Evolutionary conservation across 768 basidiomycete species (phyloP).

Genomic region (Xerocomus brunneocitrinus): DNA sequence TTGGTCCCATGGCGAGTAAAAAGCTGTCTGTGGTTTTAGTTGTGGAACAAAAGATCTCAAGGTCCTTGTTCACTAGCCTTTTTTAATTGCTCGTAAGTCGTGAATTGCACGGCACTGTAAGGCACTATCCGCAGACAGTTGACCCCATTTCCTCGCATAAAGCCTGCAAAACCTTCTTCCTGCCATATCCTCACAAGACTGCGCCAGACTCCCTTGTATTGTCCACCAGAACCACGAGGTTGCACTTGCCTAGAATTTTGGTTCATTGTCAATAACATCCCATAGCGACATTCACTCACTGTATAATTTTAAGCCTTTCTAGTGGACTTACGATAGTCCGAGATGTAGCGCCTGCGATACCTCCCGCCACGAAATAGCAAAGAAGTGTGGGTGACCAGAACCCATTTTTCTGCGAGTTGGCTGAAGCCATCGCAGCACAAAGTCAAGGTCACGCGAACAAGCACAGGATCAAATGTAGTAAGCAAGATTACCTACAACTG

Average conservation of each 20-base stretch:
- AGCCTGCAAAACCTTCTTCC: conserved; percentile 90
- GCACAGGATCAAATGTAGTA: conserved; percentile 11
- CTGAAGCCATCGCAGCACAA: conserved; percentile 18
- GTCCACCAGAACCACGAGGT: conserved; percentile 51
- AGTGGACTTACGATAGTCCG: conserved; percentile 90
- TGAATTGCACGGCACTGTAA: conserved; percentile 85
- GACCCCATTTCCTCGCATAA: conserved; percentile 91
- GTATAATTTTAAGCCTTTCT: conserved; percentile 93
- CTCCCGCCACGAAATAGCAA: conserved; percentile 55
- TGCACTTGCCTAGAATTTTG: conserved; percentile 76
- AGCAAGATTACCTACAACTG: background rate
- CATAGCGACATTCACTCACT: conserved; percentile 49
- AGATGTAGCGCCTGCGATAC: conserved; percentile 60
- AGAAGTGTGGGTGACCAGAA: conserved; percentile 29
- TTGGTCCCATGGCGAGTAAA: conserved; percentile 66
- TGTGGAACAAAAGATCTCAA: conserved; percentile 2
- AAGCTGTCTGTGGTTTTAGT: conserved; percentile 45
- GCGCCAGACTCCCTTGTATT: conserved; percentile 82
- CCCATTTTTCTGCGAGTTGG: conserved; percentile 25
- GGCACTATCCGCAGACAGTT: conserved; percentile 93
- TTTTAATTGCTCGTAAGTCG: conserved; percentile 88
- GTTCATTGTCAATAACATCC: conserved; percentile 1
- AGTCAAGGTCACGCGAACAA: conserved; percentile 2
- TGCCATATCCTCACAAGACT: conserved; percentile 82
- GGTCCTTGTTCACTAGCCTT: conserved; percentile 44